Conservation (phyloP, 164 flowering plant genomes). For the Vitis cinerea region DNA sequence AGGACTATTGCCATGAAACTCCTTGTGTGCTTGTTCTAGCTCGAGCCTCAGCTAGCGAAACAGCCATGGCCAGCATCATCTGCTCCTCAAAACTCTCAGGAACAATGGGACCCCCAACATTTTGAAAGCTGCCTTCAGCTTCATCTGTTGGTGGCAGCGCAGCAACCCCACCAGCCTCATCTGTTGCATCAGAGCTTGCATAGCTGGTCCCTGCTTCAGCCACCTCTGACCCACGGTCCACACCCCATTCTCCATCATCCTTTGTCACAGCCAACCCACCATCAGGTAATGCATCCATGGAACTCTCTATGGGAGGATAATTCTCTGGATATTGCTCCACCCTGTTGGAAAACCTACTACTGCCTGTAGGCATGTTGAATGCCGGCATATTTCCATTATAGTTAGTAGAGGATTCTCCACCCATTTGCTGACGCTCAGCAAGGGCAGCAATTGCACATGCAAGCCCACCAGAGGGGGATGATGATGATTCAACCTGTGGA, state of each 20-base stretch:
- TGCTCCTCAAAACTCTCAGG: conserved; percentile 96
- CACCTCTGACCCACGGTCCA: conserved; percentile 48
- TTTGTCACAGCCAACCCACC: conserved; percentile 26
- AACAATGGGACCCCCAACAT: conserved; percentile 37
- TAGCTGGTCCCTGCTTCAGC: conserved; percentile 77
- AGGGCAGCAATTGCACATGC: conserved; percentile 94
- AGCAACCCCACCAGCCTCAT: conserved; percentile 29
- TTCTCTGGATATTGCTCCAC: conserved; percentile 26
- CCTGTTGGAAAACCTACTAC: conserved; percentile 29
- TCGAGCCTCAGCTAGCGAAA: conserved; percentile 85
- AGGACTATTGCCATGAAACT: conserved; percentile 63
- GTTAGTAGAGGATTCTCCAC: conserved; percentile 37
- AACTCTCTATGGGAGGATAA: conserved; percentile 30
- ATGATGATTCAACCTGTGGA: conserved; percentile 42
- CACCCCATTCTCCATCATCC: conserved; percentile 46
- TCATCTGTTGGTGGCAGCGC: conserved; percentile 28
- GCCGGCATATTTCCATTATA: conserved; percentile 23
- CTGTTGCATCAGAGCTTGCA: conserved; percentile 47
- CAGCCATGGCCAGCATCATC: conserved; percentile 96
- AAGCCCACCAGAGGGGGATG: conserved; percentile 87
- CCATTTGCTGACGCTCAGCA: conserved; percentile 77
- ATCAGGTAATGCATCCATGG: conserved; percentile 30
- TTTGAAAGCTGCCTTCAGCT: conserved; percentile 30
- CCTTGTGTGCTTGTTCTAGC: conserved; percentile 47
- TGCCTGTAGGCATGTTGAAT: conserved; percentile 28